A percentile compares a stretch with the other conserved stretches of the same genome.
phyloP scores from a whole-genome alignment of 768 basidiomycete genomes.

The Bullera alba region DNA sequence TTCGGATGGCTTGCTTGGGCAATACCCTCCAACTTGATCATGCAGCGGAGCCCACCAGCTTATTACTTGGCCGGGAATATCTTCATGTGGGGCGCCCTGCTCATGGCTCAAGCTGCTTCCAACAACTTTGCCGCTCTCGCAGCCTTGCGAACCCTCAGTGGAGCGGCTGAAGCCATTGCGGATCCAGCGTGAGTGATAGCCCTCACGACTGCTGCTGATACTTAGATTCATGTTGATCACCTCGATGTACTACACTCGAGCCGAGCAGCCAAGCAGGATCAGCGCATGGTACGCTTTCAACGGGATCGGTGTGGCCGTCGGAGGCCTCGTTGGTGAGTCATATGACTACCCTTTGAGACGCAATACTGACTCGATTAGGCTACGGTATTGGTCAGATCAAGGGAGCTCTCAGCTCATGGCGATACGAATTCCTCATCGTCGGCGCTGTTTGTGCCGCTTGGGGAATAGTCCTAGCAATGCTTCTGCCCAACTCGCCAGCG shows the following conservation, averaged over 20 bases:
- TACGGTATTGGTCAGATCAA: conserved; percentile 46
- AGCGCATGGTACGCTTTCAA: conserved; percentile 48
- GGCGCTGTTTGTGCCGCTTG: conserved; percentile 40
- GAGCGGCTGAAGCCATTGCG: conserved; percentile 48
- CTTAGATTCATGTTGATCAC: conserved; percentile 46
- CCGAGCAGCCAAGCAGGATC: conserved; percentile 48
- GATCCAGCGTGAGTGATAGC: conserved; percentile 38
- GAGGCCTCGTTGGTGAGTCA: conserved; percentile 43
- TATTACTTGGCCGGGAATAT: conserved; percentile 49
- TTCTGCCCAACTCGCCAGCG: conserved; percentile 44
- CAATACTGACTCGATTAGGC: conserved; percentile 15
- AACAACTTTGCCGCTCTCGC: conserved; percentile 47
- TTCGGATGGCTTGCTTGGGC: conserved; percentile 50
- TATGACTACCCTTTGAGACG: conserved; percentile 19
- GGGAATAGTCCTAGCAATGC: conserved; percentile 37
- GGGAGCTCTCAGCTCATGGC: conserved; percentile 43
- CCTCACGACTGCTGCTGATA: background rate
- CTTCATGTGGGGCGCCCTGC: conserved; percentile 47
- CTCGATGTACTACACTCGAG: conserved; percentile 48
- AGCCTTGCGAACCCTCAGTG: conserved; percentile 48
- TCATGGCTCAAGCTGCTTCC: conserved; percentile 49
- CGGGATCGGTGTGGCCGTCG: conserved; percentile 49
- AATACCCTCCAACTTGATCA: conserved; percentile 49
- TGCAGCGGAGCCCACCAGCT: conserved; percentile 48
- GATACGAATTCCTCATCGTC: conserved; percentile 44